These are phyloP conservation scores for Fraxinus nigra DNA, from an alignment of 305 asterid species.

Conservation along the genomic window DNA sequence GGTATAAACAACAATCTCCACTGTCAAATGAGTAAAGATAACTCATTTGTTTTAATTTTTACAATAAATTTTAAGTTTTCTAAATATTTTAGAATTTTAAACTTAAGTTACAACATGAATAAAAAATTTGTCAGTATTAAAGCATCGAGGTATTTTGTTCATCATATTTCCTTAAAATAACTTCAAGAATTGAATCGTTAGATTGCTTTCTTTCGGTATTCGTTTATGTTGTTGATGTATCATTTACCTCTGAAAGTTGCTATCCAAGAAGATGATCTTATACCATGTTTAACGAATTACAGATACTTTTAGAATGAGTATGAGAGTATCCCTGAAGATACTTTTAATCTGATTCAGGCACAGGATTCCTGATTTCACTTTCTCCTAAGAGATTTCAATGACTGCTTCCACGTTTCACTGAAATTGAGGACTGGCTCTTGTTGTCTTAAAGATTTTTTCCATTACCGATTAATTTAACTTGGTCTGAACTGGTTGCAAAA, in stretches of 20 bases:
- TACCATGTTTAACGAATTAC: not conserved
- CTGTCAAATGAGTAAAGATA: too few species aligned
- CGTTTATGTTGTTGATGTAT: not conserved
- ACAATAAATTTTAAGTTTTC: too few species aligned
- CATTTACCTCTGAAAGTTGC: not conserved
- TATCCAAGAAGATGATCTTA: not conserved
- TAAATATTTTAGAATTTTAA: too few species aligned
- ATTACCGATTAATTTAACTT: not conserved
- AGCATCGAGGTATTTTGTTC: not conserved
- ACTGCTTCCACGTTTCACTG: not conserved
- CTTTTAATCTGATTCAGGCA: not conserved
- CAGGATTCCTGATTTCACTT: not conserved
- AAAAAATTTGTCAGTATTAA: not conserved
- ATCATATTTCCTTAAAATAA: not conserved
- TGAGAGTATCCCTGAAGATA: not conserved
- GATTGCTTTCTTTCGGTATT: not conserved
- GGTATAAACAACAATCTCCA: too few species aligned
- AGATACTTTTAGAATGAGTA: not conserved
- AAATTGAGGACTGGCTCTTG: not conserved
- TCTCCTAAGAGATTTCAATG: not conserved
- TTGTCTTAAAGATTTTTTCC: not conserved
- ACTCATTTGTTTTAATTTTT: too few species aligned
- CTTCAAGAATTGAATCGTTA: not conserved
- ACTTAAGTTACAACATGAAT: too few species aligned
- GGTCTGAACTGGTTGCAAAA: not conserved